Evolutionary conservation across 805 yeast species (phyloP).

Genomic region (Metschnikowia lochheadii): DNA sequence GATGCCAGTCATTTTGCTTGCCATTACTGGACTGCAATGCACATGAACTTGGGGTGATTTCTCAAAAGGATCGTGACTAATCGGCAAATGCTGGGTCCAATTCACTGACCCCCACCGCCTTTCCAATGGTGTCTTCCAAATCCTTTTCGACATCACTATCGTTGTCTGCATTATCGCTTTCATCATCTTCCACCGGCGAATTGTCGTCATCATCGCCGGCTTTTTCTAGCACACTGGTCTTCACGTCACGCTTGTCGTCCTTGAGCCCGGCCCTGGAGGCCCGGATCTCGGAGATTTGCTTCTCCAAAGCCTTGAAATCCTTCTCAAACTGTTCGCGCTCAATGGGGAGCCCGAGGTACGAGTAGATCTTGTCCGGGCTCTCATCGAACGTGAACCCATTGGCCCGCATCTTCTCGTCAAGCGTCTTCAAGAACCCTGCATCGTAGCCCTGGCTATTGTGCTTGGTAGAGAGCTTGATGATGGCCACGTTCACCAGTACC

Average conservation of each 20-base stretch:
- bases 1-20: too few species aligned
- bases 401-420: slow-evolving; percentile 17
- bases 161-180: slow-evolving; percentile 6
- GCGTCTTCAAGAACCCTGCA: slow-evolving; percentile 11
- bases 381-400: slow-evolving; percentile 16
- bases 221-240: slow-evolving; percentile 9
- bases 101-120: slow-evolving; percentile 10
- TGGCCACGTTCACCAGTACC: slow-evolving; percentile 17
- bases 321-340: slow-evolving; percentile 14
- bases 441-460: slow-evolving; percentile 11
- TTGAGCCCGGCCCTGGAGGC: slow-evolving; percentile 7
- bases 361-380: slow-evolving; percentile 12
- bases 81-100: slow-evolving; percentile 25
- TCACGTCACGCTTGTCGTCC: slow-evolving; percentile 5
- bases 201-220: slow-evolving; percentile 3
- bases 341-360: slow-evolving; percentile 10
- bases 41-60: neutral
- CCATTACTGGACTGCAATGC: too few species aligned
- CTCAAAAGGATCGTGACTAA: neutral
- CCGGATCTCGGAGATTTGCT: slow-evolving; percentile 11
- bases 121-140: slow-evolving; percentile 3
- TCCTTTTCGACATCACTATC: slow-evolving; percentile 6
- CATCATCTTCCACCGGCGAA: slow-evolving; percentile 10
- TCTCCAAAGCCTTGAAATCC: slow-evolving; percentile 14
- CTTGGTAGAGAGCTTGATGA: slow-evolving; percentile 15